Evolutionary conservation across 1,284 basidiomycete genomes (phyloP).

Genomic region (Sporisorium iseilematis-ciliati): DNA sequence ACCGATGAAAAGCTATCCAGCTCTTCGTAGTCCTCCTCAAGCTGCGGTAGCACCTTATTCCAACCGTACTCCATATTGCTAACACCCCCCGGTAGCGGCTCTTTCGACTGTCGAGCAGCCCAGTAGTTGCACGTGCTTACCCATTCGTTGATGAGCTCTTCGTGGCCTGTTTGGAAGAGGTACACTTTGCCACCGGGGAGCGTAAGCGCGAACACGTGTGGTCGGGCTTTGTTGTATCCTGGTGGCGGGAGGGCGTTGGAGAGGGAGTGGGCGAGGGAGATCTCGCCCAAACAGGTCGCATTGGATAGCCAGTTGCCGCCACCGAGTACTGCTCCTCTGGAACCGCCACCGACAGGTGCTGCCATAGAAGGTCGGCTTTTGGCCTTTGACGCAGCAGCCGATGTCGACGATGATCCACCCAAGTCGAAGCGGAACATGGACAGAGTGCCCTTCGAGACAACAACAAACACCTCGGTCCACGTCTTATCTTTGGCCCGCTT

Average conservation of each 20-base stretch:
- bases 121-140: conserved; percentile 98
- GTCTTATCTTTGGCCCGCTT: conserved; percentile 85
- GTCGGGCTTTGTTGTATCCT: conserved; percentile 88
- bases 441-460: conserved; percentile 90
- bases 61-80: conserved; percentile 99
- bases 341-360: not conserved
- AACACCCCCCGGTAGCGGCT: conserved; percentile 91
- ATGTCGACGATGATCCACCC: conserved; percentile 7
- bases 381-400: not conserved
- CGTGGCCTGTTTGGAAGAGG: conserved; percentile 97
- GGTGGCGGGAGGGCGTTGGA: conserved; percentile 88
- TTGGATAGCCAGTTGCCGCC: conserved; percentile 97
- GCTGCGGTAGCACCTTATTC: conserved; percentile 76
- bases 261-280: conserved; percentile 86
- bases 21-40: conserved; percentile 71
- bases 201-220: conserved; percentile 95
- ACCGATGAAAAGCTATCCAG: conserved; percentile 65
- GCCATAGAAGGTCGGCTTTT: not conserved
- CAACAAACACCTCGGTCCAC: conserved; percentile 92
- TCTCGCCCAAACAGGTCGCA: conserved; percentile 82
- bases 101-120: conserved; percentile 92
- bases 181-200: conserved; percentile 87
- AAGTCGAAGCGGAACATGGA: conserved; percentile 80
- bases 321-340: conserved; percentile 75
- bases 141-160: conserved; percentile 97